phyloP scores from a whole-genome alignment of 2,329 filamentous ascomycete species.

The Fusarium falciforme region DNA sequence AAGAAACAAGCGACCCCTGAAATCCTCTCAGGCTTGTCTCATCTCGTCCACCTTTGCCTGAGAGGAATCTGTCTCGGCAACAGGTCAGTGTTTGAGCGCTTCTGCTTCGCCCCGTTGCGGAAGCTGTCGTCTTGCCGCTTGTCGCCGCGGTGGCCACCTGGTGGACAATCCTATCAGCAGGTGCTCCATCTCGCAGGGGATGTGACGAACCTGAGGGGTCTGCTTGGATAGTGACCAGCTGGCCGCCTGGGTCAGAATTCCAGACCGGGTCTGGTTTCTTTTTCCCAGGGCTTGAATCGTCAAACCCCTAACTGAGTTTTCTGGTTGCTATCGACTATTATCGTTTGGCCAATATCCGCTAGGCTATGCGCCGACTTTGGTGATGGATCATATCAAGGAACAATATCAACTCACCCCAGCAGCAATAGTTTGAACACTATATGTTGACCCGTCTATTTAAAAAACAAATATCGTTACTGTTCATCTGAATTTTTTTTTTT shows the following conservation, averaged over 20 bases:
- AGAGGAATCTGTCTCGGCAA: slow-evolving; percentile 7
- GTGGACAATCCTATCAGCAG: slow-evolving; percentile 17
- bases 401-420: neutral
- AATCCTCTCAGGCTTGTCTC: slow-evolving; percentile 18
- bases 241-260: neutral
- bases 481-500: neutral
- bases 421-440: neutral
- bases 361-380: neutral
- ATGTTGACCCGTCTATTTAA: neutral
- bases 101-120: slow-evolving; percentile 2
- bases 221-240: neutral
- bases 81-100: slow-evolving; percentile 6
- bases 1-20: slow-evolving; percentile 26
- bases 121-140: slow-evolving; percentile 32
- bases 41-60: slow-evolving; percentile 16
- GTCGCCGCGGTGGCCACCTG: slow-evolving; percentile 19
- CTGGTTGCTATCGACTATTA: neutral
- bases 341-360: neutral
- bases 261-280: neutral
- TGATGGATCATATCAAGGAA: neutral
- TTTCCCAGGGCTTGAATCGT: neutral
- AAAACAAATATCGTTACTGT: neutral
- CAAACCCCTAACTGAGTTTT: neutral
- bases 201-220: slow-evolving; percentile 43
- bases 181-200: slow-evolving; percentile 30